Evolutionary conservation across 75 land plant genomes (phyloP), one percentile per base, ranked within the genome.

Genomic region (Ceratopteris richardii): DNA sequence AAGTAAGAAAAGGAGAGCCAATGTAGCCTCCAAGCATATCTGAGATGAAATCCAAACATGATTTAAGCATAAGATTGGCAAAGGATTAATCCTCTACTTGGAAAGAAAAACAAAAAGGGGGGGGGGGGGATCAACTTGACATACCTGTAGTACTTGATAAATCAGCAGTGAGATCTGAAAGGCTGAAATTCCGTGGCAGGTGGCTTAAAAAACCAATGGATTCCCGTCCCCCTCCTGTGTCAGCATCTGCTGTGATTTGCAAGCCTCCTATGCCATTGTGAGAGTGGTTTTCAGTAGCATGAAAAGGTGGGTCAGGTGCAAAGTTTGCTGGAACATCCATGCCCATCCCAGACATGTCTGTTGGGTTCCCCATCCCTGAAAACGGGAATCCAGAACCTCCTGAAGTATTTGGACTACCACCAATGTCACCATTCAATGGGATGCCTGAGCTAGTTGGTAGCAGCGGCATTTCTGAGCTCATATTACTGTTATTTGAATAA

Each of bases 131-230:
- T 40, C 42, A 40, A 14, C 14, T 9, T 40, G n/a, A n/a, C n/a
- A 62, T 69, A 90, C 96, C 96, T 76, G 79, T 87, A 64, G 82
- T 61, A 67, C 80, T 86, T 60, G 86, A 64, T 44, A 84, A 77
- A 62, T 86, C 92, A 22, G 83, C 88, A 33, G 92, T 81, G 31
- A 91, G 70, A 69, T 91, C 97, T 58, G 96, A 83, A 30, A 91
- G 79, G 44, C 94, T 92, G 58, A 92, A 88, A 60, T 88, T 88
- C 78, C 98, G 79, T 19, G 85, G 89, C 19, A 93, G 59, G 66
- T 75, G 85, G 42, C 69, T 81, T 22, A 93, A 63, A 10, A 89
- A 69, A 63, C 73, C 70, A 24, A 83, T 74, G 22, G 96, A 80
- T 50, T 86, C 91, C 56, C 86, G 76, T 39, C 74, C 57, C 41